phyloP scores from a whole-genome alignment of 2,329 filamentous ascomycete species.

The Ceratocystis papillata region DNA sequence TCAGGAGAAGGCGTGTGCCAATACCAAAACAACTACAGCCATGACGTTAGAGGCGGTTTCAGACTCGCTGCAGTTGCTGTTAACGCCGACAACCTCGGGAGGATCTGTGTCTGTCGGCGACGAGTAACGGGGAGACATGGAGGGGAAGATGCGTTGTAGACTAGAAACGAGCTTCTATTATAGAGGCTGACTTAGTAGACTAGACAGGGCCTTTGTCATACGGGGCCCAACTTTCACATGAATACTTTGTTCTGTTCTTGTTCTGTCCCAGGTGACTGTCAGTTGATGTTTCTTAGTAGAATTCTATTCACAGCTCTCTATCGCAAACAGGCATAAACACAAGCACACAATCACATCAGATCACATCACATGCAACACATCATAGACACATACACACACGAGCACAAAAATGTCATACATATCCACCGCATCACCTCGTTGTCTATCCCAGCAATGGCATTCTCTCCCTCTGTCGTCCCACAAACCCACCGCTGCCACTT shows the following conservation, averaged over 20 bases:
- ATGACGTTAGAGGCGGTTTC: neutral
- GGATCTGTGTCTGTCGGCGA: constrained; percentile 32
- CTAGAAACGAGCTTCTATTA: no score
- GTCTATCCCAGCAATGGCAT: constrained; percentile 28
- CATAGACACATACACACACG: neutral
- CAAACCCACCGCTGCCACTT: constrained; percentile 24
- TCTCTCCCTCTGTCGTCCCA: constrained; percentile 29
- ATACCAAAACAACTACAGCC: constrained; percentile 32
- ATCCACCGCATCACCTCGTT: neutral
- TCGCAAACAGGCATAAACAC: neutral
- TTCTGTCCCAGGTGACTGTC: neutral
- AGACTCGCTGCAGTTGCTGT: constrained; percentile 15
- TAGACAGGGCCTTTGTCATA: neutral
- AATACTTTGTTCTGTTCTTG: neutral
- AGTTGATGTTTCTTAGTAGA: constrained; percentile 14
- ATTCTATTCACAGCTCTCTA: neutral
- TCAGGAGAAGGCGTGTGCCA: constrained; percentile 48
- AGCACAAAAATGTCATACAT: neutral
- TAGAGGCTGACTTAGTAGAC: no score
- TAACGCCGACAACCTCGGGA: constrained; percentile 15
- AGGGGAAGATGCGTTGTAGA: no score
- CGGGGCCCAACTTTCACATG: neutral
- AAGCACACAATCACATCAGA: neutral
- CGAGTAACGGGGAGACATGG: neutral
- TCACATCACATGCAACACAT: constrained; percentile 1